Evolutionary conservation across 2,329 filamentous ascomycete species (phyloP).

Genomic region (Stachybotrys echinatus): DNA sequence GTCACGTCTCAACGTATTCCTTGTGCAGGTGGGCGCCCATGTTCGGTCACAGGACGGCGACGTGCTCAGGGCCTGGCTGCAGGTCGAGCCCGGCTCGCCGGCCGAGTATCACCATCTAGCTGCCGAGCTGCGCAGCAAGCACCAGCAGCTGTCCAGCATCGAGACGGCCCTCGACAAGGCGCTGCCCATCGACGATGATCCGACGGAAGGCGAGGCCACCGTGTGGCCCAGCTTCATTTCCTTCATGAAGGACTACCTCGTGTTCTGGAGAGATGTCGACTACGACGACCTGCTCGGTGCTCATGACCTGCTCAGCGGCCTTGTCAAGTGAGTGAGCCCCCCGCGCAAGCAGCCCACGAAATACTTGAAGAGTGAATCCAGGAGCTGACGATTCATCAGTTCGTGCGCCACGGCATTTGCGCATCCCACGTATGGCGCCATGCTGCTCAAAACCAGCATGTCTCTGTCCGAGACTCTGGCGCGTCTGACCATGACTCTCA

Average conservation of each 20-base stretch:
- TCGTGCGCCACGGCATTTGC: conserved; percentile 78
- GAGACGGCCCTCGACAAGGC: conserved; percentile 58
- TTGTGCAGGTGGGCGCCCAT: conserved; percentile 51
- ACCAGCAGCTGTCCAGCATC: conserved; percentile 44
- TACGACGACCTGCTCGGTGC: conserved; percentile 69
- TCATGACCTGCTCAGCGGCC: conserved; percentile 66
- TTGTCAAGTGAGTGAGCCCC: conserved; percentile 62
- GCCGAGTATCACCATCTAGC: conserved; percentile 64
- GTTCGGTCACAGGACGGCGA: conserved; percentile 59
- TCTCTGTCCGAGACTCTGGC: conserved; percentile 76
- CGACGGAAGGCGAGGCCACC: conserved; percentile 57
- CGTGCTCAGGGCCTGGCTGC: conserved; percentile 63
- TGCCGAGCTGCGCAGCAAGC: conserved; percentile 58
- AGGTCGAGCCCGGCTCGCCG: conserved; percentile 67
- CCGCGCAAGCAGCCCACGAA: too few species aligned
- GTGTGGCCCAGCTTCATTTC: conserved; percentile 72
- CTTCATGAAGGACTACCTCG: conserved; percentile 77
- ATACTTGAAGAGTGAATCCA: too few species aligned
- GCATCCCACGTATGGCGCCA: conserved; percentile 71
- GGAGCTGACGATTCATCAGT: conserved; percentile 33
- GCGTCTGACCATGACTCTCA: conserved; percentile 77
- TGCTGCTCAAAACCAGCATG: conserved; percentile 80
- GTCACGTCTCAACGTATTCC: conserved; percentile 62
- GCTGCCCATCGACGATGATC: conserved; percentile 60
- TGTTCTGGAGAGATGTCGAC: conserved; percentile 76